These are phyloP conservation scores for Scytalidium sp. DNA, from an alignment of 2,329 filamentous ascomycete genomes.

Conservation along the genomic window DNA sequence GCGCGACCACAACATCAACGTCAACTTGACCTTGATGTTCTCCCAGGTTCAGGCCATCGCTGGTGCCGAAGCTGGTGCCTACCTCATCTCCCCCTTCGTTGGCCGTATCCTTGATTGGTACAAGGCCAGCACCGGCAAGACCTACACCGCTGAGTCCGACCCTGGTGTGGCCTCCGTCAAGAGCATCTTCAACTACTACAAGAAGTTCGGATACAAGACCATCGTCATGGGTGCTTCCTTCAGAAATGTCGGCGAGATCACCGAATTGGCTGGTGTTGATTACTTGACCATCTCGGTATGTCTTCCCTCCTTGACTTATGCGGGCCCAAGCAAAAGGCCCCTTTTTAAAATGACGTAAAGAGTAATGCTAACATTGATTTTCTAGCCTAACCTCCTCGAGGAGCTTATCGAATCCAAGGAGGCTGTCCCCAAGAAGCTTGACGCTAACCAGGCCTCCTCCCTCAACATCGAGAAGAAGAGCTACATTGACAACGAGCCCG, in stretches of 20 bases:
- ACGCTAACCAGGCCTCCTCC: constrained; percentile 59
- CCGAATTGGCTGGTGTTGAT: constrained; percentile 95
- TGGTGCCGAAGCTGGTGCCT: constrained; percentile 90
- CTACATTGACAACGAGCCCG: constrained; percentile 85
- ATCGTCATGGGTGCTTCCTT: constrained; percentile 99
- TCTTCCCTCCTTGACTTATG: constrained; percentile 22
- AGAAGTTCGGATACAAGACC: constrained; percentile 98
- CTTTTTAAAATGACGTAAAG: not conserved
- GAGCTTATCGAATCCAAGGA: constrained; percentile 83
- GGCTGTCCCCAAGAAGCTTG: constrained; percentile 88
- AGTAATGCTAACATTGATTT: constrained; percentile 2
- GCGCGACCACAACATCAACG: constrained; percentile 93
- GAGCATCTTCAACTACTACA: constrained; percentile 99
- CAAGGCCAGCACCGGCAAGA: constrained; percentile 95
- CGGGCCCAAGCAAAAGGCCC: not conserved
- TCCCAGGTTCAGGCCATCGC: constrained; percentile 91
- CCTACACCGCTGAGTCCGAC: constrained; percentile 86
- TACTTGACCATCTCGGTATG: constrained; percentile 96
- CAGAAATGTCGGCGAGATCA: constrained; percentile 95
- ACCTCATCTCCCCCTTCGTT: constrained; percentile 98
- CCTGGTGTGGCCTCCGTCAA: constrained; percentile 94
- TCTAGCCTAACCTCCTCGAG: constrained; percentile 86
- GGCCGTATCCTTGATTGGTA: constrained; percentile 99
- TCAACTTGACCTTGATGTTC: constrained; percentile 99
- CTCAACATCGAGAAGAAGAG: constrained; percentile 83